These are phyloP conservation scores for Hsuehochloa calcarea DNA, from an alignment of 176 grass and related monocot species.

Conservation along the genomic window DNA sequence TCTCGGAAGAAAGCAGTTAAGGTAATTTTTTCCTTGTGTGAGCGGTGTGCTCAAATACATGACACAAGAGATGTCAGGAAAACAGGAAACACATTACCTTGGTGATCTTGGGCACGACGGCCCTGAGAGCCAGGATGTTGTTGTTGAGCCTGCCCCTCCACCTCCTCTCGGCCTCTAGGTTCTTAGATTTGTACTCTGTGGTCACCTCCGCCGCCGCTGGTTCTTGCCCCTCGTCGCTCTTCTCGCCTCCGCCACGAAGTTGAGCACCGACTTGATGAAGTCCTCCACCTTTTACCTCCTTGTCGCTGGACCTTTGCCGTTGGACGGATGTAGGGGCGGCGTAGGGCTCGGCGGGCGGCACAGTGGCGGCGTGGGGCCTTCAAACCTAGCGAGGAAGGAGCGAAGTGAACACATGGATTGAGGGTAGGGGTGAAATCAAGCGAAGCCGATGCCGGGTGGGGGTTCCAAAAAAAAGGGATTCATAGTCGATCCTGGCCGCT, in stretches of 20 bases:
- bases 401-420: too few species aligned
- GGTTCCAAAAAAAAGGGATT: too few species aligned
- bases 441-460: too few species aligned
- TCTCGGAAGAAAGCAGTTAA: background rate
- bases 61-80: background rate
- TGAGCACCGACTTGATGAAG: conserved; percentile 44
- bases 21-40: background rate
- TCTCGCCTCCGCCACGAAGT: conserved; percentile 21
- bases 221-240: conserved; percentile 32
- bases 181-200: conserved; percentile 80
- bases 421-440: too few species aligned
- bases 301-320: too few species aligned
- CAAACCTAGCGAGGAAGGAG: too few species aligned
- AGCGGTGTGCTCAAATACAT: background rate
- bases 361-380: too few species aligned
- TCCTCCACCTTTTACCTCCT: conserved; percentile 61
- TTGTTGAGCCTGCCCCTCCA: conserved; percentile 78
- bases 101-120: conserved; percentile 87
- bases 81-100: conserved; percentile 43
- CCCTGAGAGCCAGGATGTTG: conserved; percentile 76
- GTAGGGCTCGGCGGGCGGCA: too few species aligned
- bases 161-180: conserved; percentile 75
- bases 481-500: too few species aligned
- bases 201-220: conserved; percentile 22
- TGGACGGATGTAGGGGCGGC: too few species aligned